Base-by-base conservation (phyloP, 2,329 filamentous ascomycete genomes). In the Sclerotinia nivalis region DNA sequence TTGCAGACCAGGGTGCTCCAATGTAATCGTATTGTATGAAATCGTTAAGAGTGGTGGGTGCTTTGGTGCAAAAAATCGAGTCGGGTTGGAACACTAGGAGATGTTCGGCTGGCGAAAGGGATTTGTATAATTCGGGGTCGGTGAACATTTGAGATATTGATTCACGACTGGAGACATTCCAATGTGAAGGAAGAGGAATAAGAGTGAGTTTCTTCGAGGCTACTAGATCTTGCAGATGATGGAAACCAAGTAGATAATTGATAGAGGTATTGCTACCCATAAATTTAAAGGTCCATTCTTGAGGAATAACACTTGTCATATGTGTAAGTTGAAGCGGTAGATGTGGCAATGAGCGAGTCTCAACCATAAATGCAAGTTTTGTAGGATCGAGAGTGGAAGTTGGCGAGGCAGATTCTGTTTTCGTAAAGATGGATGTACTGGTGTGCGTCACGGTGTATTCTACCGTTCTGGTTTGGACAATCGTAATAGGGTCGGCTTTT, bases 251-350 rank as follows among this genome's bases (percentile, higher is more conserved):
- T 72, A 80, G 81, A 65, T 69, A 84, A 50, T 79, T 75, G 43
- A 84, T 79, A 54, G 83, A 84, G 69, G 79, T 75, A 12, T 66
- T 66, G 61, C 52, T 69, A 2, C 85, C 85, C 81, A 87, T 85
- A 80, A 87, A 87, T 54, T 82, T 81, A 79, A 87, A 86, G 43
- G 82, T 83, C 86, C 86, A 88, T 78, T 87, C 85, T 1, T 84
- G 83, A 6, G 85, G 85, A 2, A 87, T 83, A 28, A 87, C 84
- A 5, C 83, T 80, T 73, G 86, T 86, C 79, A 87, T 86, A 75
- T 87, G 85, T 34, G 87, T 80, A 77, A 87, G 79, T 52, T 86
- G 79, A 1, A 86, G 85, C 4, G 84, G 84, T 55, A 88, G 81
- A 71, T 83, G 79, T 4, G 84, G 81, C 49, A 81, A 80, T 1